Evolutionary conservation across 2,329 filamentous ascomycete species (phyloP).

Genomic region (Metarhizium rileyi): DNA sequence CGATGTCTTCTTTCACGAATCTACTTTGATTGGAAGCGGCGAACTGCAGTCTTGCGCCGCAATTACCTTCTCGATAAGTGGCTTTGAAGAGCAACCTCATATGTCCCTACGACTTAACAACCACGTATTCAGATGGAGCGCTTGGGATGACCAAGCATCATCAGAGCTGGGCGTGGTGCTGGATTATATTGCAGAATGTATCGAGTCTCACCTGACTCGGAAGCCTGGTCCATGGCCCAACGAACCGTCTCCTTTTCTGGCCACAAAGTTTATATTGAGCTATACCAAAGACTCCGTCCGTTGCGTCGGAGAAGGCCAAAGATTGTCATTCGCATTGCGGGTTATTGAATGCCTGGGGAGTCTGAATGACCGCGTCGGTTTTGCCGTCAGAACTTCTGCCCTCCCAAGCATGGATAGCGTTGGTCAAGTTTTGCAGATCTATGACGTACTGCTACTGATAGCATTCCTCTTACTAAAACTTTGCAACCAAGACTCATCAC

Average conservation of each 20-base stretch:
- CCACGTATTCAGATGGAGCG: slow-evolving; percentile 41
- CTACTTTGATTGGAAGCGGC: slow-evolving; percentile 48
- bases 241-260: slow-evolving; percentile 15
- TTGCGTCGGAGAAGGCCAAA: slow-evolving; percentile 23
- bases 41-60: slow-evolving; percentile 22
- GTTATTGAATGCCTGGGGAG: slow-evolving; percentile 31
- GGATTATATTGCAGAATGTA: slow-evolving; percentile 45
- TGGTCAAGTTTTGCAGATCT: slow-evolving; percentile 15
- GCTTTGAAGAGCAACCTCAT: slow-evolving; percentile 19
- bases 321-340: slow-evolving; percentile 34
- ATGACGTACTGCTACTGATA: slow-evolving; percentile 22
- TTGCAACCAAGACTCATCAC: slow-evolving; percentile 25
- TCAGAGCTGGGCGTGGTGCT: slow-evolving; percentile 53
- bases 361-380: slow-evolving; percentile 26
- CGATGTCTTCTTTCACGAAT: slow-evolving; percentile 49
- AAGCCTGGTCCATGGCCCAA: background rate
- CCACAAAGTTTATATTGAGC: slow-evolving; percentile 35
- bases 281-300: slow-evolving; percentile 36
- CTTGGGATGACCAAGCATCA: slow-evolving; percentile 48
- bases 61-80: slow-evolving; percentile 12
- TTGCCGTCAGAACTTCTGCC: slow-evolving; percentile 7
- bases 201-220: slow-evolving; percentile 14
- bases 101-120: slow-evolving; percentile 37
- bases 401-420: slow-evolving; percentile 1
- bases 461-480: slow-evolving; percentile 31